Evolutionary conservation across 441 rosid genomes (phyloP).

Genomic region (Omphalea diandra): DNA sequence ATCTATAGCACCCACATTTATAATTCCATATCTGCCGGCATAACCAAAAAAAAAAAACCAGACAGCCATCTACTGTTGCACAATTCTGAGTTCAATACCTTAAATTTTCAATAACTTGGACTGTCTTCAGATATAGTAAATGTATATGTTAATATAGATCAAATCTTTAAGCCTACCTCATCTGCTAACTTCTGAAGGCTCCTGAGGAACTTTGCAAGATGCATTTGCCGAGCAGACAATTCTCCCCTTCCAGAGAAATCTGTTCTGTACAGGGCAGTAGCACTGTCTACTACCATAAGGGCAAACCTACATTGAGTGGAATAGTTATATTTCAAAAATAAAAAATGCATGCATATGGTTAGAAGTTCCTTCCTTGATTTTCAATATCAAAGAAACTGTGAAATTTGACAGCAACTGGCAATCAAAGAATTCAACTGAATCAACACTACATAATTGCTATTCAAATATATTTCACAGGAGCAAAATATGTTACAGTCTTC

Average conservation of each 20-base stretch:
- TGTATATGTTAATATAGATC: not conserved
- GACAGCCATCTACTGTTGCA: not conserved
- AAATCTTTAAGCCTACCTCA: constrained; percentile 55
- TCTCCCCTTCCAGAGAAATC: constrained; percentile 96
- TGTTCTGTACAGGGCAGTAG: constrained; percentile 92
- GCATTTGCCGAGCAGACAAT: constrained; percentile 95
- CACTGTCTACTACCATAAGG: constrained; percentile 92
- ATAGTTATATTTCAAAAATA: not conserved
- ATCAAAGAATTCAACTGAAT: too few species aligned
- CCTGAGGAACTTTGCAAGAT: constrained; percentile 92
- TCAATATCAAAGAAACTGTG: not conserved
- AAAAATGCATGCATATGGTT: not conserved
- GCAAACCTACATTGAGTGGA: constrained; percentile 58
- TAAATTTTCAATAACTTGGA: not conserved
- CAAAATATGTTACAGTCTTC: not conserved
- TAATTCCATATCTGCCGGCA: not conserved
- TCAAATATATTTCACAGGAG: not conserved
- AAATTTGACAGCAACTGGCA: not conserved
- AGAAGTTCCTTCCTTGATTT: not conserved
- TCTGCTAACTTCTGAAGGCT: constrained; percentile 94
- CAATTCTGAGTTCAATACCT: constrained; percentile 11
- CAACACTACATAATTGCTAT: not conserved
- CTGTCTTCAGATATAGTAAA: too few species aligned
- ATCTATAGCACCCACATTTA: not conserved
- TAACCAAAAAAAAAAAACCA: not conserved